A percentile compares a stretch with the other conserved stretches of the same genome.
Evolutionary conservation across 2,329 filamentous ascomycete species (phyloP).

Genomic region (Aspergillus japonicus): DNA sequence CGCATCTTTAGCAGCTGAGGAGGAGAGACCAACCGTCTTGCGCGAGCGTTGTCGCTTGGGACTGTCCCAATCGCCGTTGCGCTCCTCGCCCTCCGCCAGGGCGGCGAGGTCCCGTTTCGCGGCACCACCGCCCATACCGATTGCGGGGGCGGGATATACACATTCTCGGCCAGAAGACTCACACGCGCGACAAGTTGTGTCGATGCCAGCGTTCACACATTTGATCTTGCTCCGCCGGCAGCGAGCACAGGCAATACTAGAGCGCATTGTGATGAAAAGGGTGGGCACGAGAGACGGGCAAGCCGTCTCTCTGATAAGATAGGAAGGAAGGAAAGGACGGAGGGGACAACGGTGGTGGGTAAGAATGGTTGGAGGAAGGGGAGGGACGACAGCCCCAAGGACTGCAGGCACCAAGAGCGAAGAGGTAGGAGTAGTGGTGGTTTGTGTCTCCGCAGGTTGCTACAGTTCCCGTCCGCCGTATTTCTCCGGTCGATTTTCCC

Average conservation of each 20-base stretch:
- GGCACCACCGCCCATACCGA: constrained; percentile 32
- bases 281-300: constrained; percentile 16
- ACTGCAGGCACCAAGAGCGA: constrained; percentile 14
- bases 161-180: constrained; percentile 70
- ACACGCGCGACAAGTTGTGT: constrained; percentile 72
- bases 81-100: constrained; percentile 39
- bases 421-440: background rate
- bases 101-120: constrained; percentile 41
- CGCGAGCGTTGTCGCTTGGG: constrained; percentile 43
- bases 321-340: background rate
- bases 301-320: constrained; percentile 17
- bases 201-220: constrained; percentile 74
- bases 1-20: constrained; percentile 29
- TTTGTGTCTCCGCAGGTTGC: constrained; percentile 8
- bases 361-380: constrained; percentile 2
- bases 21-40: constrained; percentile 32
- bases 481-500: constrained; percentile 25
- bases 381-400: constrained; percentile 12
- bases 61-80: constrained; percentile 43
- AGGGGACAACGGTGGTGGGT: background rate
- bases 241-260: constrained; percentile 73
- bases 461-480: constrained; percentile 18
- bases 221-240: constrained; percentile 83
- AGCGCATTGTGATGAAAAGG: constrained; percentile 56
- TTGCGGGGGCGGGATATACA: constrained; percentile 59